Base-by-base conservation (phyloP, 352 stramenopile species). In the Phytophthora kernoviae region DNA sequence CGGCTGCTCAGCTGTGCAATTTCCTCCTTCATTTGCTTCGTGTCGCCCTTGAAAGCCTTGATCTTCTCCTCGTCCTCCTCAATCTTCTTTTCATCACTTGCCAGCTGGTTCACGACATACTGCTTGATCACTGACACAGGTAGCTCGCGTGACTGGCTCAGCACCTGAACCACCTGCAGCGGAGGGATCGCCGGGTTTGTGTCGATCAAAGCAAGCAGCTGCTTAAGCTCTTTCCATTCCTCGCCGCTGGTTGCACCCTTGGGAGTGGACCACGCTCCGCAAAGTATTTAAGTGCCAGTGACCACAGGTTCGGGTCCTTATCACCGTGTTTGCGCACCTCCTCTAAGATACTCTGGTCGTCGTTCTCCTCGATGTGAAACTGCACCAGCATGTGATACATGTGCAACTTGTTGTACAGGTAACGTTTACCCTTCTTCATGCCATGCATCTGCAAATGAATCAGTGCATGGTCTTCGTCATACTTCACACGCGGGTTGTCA, bases 311-410 rank as follows among this genome's bases (percentile, higher is more conserved):
- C 12, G 86, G 83, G 50, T 97, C 89, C 57, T 96, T 94, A 5
- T 94, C 84, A 30, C 87, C 88, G 36, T 96, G 84, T 46, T 96
- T 93, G 48, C 93, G 93, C 22, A 96, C 91, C 46, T 95, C 85
- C 27, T 96, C 87, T 21, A 97, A 59, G 46, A 97, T 95, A 52
- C 74, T 93, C 61, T 93, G 78, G 62, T 93, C 90, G 30, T 98
- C 88, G 43, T 94, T 95, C 51, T 94, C 83, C 33, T 97, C 88
- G 37, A 98, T 96, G 73, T 98, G 94, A 55, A 97, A 93, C 61
- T 98, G 91, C 58, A 98, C 75, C 10, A 98, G 65, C 84, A 98
- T 97, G 73, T 96, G 87, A 52, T 96, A 97, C 90, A 97, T 94
- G 58, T 97, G 87, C 24, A 97, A 73, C 59, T 97, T 96, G 77